phyloP scores from a whole-genome alignment of 202 grass and related monocot genomes.

The Carex arenaria region DNA sequence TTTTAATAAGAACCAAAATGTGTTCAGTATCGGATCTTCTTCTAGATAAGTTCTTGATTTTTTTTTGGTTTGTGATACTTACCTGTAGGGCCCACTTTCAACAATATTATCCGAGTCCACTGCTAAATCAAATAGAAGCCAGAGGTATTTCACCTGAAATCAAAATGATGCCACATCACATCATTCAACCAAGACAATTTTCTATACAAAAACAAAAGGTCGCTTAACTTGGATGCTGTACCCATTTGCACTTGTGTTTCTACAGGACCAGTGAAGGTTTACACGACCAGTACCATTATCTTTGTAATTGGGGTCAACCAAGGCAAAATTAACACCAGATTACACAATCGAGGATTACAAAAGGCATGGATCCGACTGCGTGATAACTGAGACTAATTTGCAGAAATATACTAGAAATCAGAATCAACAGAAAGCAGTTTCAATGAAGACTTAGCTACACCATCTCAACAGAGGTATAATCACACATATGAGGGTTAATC shows the following conservation, averaged over 20 bases:
- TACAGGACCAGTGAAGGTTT: neutral
- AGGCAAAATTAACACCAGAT: neutral
- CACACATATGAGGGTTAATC: neutral
- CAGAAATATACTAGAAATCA: neutral
- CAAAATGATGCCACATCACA: constrained; percentile 10
- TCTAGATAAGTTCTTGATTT: constrained; percentile 22
- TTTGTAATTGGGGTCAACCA: neutral
- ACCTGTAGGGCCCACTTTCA: constrained; percentile 93
- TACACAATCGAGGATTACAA: neutral
- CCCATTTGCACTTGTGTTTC: neutral
- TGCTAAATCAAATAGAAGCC: constrained; percentile 98
- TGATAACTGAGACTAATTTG: neutral
- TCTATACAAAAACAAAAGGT: neutral
- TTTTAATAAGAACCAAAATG: constrained; percentile 17
- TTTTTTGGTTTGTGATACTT: constrained; percentile 38
- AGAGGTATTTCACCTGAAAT: constrained; percentile 94
- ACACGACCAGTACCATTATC: neutral
- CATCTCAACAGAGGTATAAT: neutral
- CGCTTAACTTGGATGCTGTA: neutral
- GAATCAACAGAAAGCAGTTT: neutral
- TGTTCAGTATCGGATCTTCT: neutral
- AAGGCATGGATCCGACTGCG: neutral
- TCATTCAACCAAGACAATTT: neutral
- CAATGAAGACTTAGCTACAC: neutral
- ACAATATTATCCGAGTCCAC: constrained; percentile 90